These are phyloP conservation scores for Akanthomyces uredinophilus DNA, from an alignment of 2,329 filamentous ascomycete genomes.

Conservation along the genomic window DNA sequence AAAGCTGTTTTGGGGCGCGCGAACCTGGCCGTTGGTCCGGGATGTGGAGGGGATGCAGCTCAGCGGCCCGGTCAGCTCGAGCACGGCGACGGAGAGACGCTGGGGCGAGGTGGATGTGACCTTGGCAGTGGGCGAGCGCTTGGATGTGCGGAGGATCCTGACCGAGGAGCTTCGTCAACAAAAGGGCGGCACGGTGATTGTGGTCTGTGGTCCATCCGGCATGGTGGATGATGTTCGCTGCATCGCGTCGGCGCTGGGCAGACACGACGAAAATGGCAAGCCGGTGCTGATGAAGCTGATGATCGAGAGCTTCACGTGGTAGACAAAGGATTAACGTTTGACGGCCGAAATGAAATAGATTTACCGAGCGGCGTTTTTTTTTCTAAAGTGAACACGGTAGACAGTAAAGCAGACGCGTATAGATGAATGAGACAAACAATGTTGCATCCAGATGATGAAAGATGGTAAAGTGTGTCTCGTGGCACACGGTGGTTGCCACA, in stretches of 20 bases:
- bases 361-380: background rate
- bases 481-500: background rate
- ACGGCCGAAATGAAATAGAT: background rate
- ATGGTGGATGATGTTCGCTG: slow-evolving; percentile 27
- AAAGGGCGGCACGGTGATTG: slow-evolving; percentile 23
- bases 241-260: slow-evolving; percentile 8
- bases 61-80: slow-evolving; percentile 2
- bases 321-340: background rate
- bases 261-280: slow-evolving; percentile 13
- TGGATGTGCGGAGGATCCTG: slow-evolving; percentile 24
- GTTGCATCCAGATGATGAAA: background rate
- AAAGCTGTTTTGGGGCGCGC: slow-evolving; percentile 28
- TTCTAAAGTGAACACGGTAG: background rate
- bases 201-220: slow-evolving; percentile 25
- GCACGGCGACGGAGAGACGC: background rate
- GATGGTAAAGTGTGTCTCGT: background rate
- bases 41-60: slow-evolving; percentile 23
- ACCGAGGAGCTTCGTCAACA: slow-evolving; percentile 21
- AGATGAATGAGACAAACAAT: slow-evolving; percentile 1
- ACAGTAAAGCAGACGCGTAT: background rate
- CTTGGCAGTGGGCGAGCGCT: slow-evolving; percentile 25
- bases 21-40: slow-evolving; percentile 22
- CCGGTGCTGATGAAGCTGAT: slow-evolving; percentile 7
- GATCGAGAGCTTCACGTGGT: slow-evolving; percentile 14
- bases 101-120: slow-evolving; percentile 27